Conservation (phyloP, 2,329 filamentous ascomycete genomes). For the Botryosphaeria dothidea region DNA sequence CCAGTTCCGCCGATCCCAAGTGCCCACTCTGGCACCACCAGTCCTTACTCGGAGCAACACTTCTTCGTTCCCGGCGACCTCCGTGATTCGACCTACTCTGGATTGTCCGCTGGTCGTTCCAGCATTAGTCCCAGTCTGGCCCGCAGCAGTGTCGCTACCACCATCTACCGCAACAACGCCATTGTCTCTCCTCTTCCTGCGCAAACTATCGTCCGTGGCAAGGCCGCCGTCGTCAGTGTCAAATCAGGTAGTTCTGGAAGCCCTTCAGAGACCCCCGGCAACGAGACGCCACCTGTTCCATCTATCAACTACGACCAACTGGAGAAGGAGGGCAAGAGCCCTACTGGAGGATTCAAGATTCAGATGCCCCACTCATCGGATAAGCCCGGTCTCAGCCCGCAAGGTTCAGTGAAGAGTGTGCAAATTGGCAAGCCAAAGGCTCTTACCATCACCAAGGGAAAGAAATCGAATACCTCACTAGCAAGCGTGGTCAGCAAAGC, state of each 20-base stretch:
- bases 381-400: slow-evolving; percentile 29
- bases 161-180: slow-evolving; percentile 89
- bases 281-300: slow-evolving; percentile 69
- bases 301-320: slow-evolving; percentile 62
- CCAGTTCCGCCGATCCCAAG: slow-evolving; percentile 89
- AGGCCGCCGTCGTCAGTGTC: slow-evolving; percentile 91
- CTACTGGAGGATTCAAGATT: slow-evolving; percentile 35
- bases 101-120: slow-evolving; percentile 60
- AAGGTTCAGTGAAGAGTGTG: slow-evolving; percentile 38
- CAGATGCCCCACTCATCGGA: slow-evolving; percentile 42
- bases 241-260: slow-evolving; percentile 64
- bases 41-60: slow-evolving; percentile 72
- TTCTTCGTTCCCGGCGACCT: slow-evolving; percentile 93
- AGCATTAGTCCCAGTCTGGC: slow-evolving; percentile 53
- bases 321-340: slow-evolving; percentile 18
- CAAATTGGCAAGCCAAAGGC: slow-evolving; percentile 47
- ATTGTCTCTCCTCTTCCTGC: slow-evolving; percentile 77
- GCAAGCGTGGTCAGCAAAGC: not conserved
- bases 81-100: slow-evolving; percentile 87
- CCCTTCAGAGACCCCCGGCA: slow-evolving; percentile 49
- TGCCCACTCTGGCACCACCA: slow-evolving; percentile 54
- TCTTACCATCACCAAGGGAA: slow-evolving; percentile 40
- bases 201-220: slow-evolving; percentile 82
- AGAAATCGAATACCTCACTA: slow-evolving; percentile 14
- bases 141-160: slow-evolving; percentile 73